Evolutionary conservation across 1,139 yeast genomes (phyloP).

Genomic region (Sugiyamaella castrensis): DNA sequence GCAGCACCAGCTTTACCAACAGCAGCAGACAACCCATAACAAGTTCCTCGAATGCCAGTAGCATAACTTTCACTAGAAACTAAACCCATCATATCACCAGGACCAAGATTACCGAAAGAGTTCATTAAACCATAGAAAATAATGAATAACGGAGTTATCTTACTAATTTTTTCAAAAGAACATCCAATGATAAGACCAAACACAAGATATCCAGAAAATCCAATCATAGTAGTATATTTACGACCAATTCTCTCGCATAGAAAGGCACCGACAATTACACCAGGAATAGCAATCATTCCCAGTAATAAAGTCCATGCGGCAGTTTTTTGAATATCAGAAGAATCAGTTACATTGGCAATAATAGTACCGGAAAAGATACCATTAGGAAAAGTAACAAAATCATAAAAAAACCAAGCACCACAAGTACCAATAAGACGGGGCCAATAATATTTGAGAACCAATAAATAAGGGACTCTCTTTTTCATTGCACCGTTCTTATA

Average conservation of each 20-base stretch:
- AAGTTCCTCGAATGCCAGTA: constrained; percentile 72
- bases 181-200: constrained; percentile 59
- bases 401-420: constrained; percentile 62
- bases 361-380: constrained; percentile 57
- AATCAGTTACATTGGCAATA: constrained; percentile 47
- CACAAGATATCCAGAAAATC: constrained; percentile 57
- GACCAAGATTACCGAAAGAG: constrained; percentile 67
- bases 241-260: constrained; percentile 55
- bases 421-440: constrained; percentile 53
- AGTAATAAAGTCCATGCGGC: constrained; percentile 60
- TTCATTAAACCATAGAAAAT: constrained; percentile 59
- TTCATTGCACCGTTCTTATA: constrained; percentile 53
- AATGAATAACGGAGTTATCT: constrained; percentile 54
- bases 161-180: constrained; percentile 47
- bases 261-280: constrained; percentile 56
- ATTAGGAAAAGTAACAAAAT: constrained; percentile 63
- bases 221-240: constrained; percentile 56
- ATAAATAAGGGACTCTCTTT: constrained; percentile 50
- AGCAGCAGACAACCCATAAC: constrained; percentile 52
- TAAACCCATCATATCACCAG: constrained; percentile 73
- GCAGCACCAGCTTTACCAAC: constrained; percentile 57
- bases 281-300: constrained; percentile 54
- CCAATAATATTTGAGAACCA: constrained; percentile 57
- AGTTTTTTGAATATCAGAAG: constrained; percentile 43
- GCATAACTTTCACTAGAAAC: constrained; percentile 67